Evolutionary conservation across 75 land plant species (phyloP).

Genomic region (Chamaecyparis obtusa): DNA sequence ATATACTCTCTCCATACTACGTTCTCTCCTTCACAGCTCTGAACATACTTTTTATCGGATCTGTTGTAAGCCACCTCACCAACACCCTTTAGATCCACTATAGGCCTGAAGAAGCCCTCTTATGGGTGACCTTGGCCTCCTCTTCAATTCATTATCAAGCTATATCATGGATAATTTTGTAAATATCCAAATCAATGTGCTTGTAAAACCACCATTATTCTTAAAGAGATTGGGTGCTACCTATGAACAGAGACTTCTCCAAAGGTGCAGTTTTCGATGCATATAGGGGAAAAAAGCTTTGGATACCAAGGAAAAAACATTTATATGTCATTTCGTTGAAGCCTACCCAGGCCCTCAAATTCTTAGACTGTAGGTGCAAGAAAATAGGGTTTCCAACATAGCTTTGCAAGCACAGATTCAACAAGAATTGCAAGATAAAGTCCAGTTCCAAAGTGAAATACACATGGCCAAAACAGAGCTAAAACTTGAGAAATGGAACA

Average conservation of each 20-base stretch:
- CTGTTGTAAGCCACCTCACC: neutral
- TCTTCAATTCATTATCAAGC: neutral
- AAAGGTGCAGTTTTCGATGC: neutral
- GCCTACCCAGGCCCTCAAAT: neutral
- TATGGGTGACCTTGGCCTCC: neutral
- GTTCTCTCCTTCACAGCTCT: neutral
- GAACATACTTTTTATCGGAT: neutral
- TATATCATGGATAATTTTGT: neutral
- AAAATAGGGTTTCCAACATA: too few species aligned
- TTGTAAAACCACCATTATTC: neutral
- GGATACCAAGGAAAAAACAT: too few species aligned
- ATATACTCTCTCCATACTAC: neutral
- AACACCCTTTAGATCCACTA: neutral
- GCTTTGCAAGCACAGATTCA: too few species aligned
- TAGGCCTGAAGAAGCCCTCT: neutral
- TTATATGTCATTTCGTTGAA: neutral
- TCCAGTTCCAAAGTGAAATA: too few species aligned
- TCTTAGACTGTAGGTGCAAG: neutral
- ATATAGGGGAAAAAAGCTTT: neutral
- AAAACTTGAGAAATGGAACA: too few species aligned
- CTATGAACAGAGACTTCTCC: neutral
- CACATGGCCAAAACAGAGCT: too few species aligned
- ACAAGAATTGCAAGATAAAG: too few species aligned
- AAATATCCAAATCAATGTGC: neutral
- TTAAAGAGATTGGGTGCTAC: neutral